Base-by-base conservation (phyloP, 257 asterid genomes). In the Solanum piurae region DNA sequence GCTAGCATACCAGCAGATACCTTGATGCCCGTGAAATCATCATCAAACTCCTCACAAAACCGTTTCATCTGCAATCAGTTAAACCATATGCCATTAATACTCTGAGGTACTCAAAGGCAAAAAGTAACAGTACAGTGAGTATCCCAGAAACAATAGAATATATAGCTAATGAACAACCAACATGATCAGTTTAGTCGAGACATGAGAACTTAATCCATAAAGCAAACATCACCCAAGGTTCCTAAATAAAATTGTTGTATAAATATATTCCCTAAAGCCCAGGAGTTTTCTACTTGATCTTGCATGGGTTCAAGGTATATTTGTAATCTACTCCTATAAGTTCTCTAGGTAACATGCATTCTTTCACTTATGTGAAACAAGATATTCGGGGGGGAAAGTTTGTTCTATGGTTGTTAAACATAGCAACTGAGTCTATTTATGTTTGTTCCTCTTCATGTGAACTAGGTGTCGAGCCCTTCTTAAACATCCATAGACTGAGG, bases 1-100 rank as follows among this genome's bases (percentile, higher is more conserved):
- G 90, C 88, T 87, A 87, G 98, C 98, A 92, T 96, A 96, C 99
- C 98, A 93, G 92, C 84, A 92, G 97, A 92, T 94, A 93, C 95
- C 95, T 94, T 93, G 98, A 91, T 89, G 90, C 94, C 96, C 55
- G 89, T 64, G 87, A 93, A 89, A 88, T 95, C 97, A 49, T 91
- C 94, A 88, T 93, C 94, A 71, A 94, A 92, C 84, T 96, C 98
- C 90, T 93, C 89, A 60, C 97, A 94, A 37, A 96, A 91, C 87
- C 87, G 91, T 90, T 89, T 93, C 85, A 96, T 93, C 98, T 94
- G 93, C 92, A 93, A 73, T 76, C 40, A 89, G 49, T 46, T 84
- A 86, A 1, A 76, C 75, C 87, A 90, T 75, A 16, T 40, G 62
- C 36, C 86, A 23, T 82, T 82, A 82, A 9, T 49, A 1, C 3